phyloP scores from a whole-genome alignment of 1,284 basidiomycete genomes.

The Sanghuangporus sanghuang region DNA sequence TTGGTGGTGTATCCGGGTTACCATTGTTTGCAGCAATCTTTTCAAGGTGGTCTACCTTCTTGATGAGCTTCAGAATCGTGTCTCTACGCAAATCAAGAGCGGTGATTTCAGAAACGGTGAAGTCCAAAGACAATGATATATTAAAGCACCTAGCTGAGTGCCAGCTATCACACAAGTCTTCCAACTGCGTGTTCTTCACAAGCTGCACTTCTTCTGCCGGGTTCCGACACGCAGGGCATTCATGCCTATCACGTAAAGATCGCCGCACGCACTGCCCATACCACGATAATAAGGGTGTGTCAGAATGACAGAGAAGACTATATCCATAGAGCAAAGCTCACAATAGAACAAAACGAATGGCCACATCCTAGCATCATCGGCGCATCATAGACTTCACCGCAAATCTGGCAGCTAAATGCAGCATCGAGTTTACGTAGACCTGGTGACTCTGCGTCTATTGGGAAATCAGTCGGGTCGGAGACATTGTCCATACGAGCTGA shows the following conservation, averaged over 20 bases:
- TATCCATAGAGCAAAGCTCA: constrained; percentile 31
- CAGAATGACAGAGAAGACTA: background rate
- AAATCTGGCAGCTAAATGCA: constrained; percentile 65
- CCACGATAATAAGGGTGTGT: background rate
- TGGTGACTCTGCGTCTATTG: constrained; percentile 34
- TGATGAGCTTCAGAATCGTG: constrained; percentile 31
- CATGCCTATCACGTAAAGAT: constrained; percentile 47
- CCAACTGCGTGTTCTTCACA: constrained; percentile 52
- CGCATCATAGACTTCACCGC: constrained; percentile 61
- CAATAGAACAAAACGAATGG: constrained; percentile 73
- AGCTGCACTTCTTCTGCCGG: constrained; percentile 51
- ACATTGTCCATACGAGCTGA: constrained; percentile 26
- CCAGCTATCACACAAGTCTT: constrained; percentile 60
- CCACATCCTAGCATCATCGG: constrained; percentile 68
- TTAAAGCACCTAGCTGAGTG: constrained; percentile 48
- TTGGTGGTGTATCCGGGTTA: background rate
- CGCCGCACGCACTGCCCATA: constrained; percentile 54
- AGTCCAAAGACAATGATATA: background rate
- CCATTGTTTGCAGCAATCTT: background rate
- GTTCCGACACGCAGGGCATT: constrained; percentile 64
- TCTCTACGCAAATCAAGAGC: constrained; percentile 27
- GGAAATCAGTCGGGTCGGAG: constrained; percentile 66
- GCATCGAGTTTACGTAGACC: constrained; percentile 58
- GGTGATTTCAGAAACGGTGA: background rate
- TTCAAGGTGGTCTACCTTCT: constrained; percentile 1